Evolutionary conservation across 2,329 filamentous ascomycete species (phyloP).

Genomic region (Xylariaceae sp.): DNA sequence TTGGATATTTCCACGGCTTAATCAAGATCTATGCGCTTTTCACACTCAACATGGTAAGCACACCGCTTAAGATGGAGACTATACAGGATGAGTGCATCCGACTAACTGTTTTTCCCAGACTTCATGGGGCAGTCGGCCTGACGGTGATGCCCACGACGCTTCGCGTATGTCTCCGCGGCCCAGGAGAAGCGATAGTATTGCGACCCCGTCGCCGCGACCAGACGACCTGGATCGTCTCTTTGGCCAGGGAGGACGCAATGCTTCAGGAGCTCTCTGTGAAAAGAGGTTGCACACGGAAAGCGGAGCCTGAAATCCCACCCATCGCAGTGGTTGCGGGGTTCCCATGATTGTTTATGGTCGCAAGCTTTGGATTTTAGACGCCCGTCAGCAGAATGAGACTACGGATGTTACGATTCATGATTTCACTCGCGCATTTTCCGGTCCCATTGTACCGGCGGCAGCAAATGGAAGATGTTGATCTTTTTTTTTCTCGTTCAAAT

Average conservation of each 20-base stretch:
- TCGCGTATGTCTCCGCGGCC: constrained; percentile 58
- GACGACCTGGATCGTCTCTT: constrained; percentile 29
- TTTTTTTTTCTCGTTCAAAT: too few relatives aligned
- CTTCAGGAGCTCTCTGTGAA: constrained; percentile 15
- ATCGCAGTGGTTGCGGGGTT: constrained; percentile 20
- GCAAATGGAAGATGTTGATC: too few relatives aligned
- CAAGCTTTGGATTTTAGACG: neutral
- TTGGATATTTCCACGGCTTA: constrained; percentile 87
- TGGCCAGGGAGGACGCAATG: constrained; percentile 16
- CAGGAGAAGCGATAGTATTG: constrained; percentile 33
- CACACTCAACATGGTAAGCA: constrained; percentile 75
- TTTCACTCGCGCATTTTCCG: constrained; percentile 20
- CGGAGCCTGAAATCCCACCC: constrained; percentile 17
- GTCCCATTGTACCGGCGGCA: constrained; percentile 12
- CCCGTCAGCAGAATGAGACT: constrained; percentile 6
- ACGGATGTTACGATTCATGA: constrained; percentile 29
- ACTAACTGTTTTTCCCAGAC: constrained; percentile 56
- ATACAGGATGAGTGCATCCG: constrained; percentile 1
- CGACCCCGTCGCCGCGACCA: constrained; percentile 30
- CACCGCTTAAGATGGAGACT: neutral
- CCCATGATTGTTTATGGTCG: constrained; percentile 8
- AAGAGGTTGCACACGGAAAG: constrained; percentile 20
- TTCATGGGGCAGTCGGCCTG: constrained; percentile 90
- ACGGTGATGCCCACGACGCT: constrained; percentile 79
- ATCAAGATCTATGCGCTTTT: constrained; percentile 87